Evolutionary conservation across 2,329 filamentous ascomycete species (phyloP).

Genomic region (Westerdykella ornata): DNA sequence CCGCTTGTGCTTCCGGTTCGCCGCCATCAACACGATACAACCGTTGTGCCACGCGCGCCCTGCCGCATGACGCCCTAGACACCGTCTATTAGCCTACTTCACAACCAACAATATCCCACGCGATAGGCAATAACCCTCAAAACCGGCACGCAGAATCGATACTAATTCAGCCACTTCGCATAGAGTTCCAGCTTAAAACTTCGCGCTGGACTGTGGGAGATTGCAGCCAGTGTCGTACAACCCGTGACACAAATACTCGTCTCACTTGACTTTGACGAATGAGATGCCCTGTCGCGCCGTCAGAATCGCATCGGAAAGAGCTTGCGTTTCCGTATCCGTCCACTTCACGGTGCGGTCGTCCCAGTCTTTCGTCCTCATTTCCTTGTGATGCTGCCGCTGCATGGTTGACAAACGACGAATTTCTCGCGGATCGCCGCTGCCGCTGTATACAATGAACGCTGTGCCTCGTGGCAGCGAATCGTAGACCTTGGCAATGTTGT

Average conservation of each 20-base stretch:
- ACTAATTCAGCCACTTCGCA: slow-evolving; percentile 14
- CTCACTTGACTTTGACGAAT: slow-evolving; percentile 54
- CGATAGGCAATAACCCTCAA: no score
- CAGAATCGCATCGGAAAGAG: slow-evolving; percentile 50
- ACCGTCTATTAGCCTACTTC: not conserved
- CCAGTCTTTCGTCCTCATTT: slow-evolving; percentile 57
- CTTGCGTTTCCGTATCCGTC: slow-evolving; percentile 59
- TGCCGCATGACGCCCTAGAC: slow-evolving; percentile 7
- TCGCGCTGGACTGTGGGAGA: not conserved
- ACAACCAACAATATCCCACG: no score
- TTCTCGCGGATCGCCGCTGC: slow-evolving; percentile 56
- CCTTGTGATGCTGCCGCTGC: slow-evolving; percentile 51
- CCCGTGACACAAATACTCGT: slow-evolving; percentile 21
- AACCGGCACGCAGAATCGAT: no score
- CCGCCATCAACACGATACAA: slow-evolving; percentile 7
- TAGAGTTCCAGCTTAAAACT: not conserved
- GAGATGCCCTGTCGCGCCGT: slow-evolving; percentile 53
- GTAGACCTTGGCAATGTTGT: slow-evolving; percentile 48
- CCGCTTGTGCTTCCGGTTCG: no score
- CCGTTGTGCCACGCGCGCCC: slow-evolving; percentile 9
- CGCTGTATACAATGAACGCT: slow-evolving; percentile 57
- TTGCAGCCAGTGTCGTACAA: slow-evolving; percentile 16
- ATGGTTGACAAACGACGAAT: slow-evolving; percentile 50
- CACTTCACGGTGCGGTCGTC: slow-evolving; percentile 57
- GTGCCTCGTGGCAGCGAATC: slow-evolving; percentile 53